Conservation (phyloP, 73 alveolate genomes). For the Tetrahymena borealis region DNA sequence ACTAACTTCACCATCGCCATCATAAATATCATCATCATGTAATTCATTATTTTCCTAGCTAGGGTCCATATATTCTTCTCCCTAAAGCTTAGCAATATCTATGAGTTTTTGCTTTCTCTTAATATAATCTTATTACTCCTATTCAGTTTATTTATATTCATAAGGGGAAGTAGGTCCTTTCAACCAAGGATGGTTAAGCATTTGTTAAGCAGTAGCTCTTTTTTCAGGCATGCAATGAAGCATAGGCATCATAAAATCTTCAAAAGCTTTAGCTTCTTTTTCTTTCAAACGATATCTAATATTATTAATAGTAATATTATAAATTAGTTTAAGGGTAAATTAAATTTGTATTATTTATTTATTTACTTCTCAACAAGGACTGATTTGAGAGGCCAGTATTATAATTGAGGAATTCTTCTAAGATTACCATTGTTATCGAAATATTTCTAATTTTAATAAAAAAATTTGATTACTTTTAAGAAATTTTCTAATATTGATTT, state of each 20-base stretch:
- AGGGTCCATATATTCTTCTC: not conserved
- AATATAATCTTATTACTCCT: not conserved
- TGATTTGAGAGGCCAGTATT: slow-evolving; percentile 21
- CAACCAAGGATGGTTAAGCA: not conserved
- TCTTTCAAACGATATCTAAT: slow-evolving; percentile 15
- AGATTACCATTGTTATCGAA: slow-evolving; percentile 5
- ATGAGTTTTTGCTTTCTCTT: not conserved
- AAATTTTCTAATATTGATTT: not conserved
- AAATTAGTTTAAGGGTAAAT: not conserved
- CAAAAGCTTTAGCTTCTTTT: slow-evolving; percentile 22
- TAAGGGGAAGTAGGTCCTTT: not conserved
- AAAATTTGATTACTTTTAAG: not conserved
- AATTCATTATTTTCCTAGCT: not conserved
- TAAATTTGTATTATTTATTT: not conserved
- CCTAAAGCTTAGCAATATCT: not conserved
- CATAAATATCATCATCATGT: not conserved
- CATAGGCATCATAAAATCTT: slow-evolving; percentile 30
- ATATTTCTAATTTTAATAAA: not conserved
- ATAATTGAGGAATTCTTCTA: slow-evolving; percentile 21
- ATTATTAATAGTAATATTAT: not conserved
- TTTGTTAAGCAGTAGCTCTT: slow-evolving; percentile 27
- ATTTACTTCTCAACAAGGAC: slow-evolving; percentile 18
- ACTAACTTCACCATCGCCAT: not conserved
- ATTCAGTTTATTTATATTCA: not conserved
- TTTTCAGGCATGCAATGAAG: slow-evolving; percentile 29